These are phyloP conservation scores for Thielaviopsis populi DNA, from an alignment of 2,329 filamentous ascomycete genomes.

Conservation along the genomic window DNA sequence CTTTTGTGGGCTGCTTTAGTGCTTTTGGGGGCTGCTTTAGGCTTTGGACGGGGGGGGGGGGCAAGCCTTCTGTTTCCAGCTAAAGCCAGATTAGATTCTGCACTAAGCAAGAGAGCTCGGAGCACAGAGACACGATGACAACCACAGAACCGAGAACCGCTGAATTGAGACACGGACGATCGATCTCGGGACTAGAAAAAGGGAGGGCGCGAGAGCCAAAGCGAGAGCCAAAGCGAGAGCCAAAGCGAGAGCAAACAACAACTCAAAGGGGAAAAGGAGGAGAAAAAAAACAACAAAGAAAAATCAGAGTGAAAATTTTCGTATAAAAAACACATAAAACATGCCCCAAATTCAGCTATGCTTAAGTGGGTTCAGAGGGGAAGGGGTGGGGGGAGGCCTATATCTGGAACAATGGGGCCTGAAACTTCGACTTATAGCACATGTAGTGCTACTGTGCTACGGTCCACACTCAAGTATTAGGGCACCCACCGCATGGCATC, in stretches of 20 bases:
- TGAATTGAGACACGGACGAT: not conserved
- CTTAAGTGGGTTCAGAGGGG: not conserved
- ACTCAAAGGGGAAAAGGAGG: not conserved
- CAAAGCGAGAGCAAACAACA: not conserved
- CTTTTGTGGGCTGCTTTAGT: not conserved
- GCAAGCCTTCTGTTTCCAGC: not conserved
- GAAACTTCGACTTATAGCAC: too few relatives aligned
- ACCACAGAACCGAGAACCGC: too few relatives aligned
- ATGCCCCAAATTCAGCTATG: not conserved
- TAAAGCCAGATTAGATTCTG: not conserved
- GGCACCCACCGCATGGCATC: too few relatives aligned
- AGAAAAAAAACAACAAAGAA: not conserved
- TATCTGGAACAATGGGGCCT: too few relatives aligned
- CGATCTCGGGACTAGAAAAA: not conserved
- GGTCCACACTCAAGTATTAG: too few relatives aligned
- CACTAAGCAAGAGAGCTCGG: too few relatives aligned
- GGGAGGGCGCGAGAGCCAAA: not conserved
- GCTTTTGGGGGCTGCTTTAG: not conserved
- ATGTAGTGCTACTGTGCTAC: too few relatives aligned
- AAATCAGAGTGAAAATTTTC: not conserved
- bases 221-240: not conserved
- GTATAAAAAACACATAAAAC: not conserved
- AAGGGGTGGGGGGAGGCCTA: too few relatives aligned
- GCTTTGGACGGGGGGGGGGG: not conserved
- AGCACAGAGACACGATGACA: not conserved